A percentile compares a stretch with the other conserved stretches of the same genome.
Evolutionary conservation across 2,329 filamentous ascomycete genomes (phyloP).

Genomic region (Diaporthe humulicola): DNA sequence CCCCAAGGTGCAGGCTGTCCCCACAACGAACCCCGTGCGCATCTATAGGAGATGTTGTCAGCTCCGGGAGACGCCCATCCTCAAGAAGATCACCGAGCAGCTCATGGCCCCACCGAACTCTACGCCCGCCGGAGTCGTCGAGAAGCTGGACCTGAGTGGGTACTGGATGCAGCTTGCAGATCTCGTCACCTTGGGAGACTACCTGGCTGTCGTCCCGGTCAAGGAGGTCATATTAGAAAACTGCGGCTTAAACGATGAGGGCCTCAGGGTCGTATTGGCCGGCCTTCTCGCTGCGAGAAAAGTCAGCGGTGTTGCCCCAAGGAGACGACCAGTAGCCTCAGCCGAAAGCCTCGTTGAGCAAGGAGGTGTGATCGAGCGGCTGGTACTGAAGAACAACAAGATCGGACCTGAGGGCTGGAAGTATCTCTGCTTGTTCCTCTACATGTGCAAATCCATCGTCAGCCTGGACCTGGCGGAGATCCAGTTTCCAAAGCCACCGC

Average conservation of each 20-base stretch:
- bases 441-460: constrained; percentile 89
- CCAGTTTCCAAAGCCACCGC: constrained; percentile 71
- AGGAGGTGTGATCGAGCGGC: constrained; percentile 84
- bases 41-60: constrained; percentile 97
- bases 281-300: constrained; percentile 85
- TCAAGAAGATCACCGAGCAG: constrained; percentile 93
- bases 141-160: constrained; percentile 85
- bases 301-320: constrained; percentile 61
- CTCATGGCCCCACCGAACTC: constrained; percentile 79
- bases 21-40: constrained; percentile 90
- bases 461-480: constrained; percentile 89
- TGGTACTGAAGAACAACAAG: constrained; percentile 93
- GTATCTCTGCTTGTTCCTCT: constrained; percentile 88
- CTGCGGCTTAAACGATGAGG: constrained; percentile 88
- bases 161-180: constrained; percentile 88
- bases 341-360: constrained; percentile 59
- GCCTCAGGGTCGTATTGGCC: constrained; percentile 86
- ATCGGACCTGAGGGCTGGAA: constrained; percentile 91
- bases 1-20: constrained; percentile 72
- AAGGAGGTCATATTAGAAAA: constrained; percentile 89
- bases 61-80: constrained; percentile 88
- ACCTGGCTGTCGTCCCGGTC: constrained; percentile 92
- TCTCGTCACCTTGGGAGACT: constrained; percentile 90
- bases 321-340: constrained; percentile 58
- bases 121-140: constrained; percentile 79